phyloP scores from a whole-genome alignment of 2,329 filamentous ascomycete genomes.

The Phialocephala subalpina region DNA sequence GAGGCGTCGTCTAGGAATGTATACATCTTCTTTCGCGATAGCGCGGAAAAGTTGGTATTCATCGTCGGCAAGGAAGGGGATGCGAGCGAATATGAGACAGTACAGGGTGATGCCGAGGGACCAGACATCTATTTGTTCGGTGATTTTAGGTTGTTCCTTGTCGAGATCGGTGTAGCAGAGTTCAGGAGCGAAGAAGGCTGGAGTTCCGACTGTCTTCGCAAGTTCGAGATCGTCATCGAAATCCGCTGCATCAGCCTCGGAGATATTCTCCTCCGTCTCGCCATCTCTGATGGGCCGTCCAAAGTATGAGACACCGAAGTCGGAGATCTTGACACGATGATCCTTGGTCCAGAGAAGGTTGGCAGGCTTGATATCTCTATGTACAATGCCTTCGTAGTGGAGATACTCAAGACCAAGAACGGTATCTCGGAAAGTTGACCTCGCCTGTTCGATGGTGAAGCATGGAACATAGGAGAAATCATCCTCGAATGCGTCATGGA shows the following conservation, averaged over 20 bases:
- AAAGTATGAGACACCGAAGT: conserved; percentile 98
- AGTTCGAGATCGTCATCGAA: conserved; percentile 93
- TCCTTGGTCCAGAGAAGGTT: conserved; percentile 89
- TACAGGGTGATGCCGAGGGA: conserved; percentile 96
- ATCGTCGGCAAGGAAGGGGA: conserved; percentile 91
- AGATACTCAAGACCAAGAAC: conserved; percentile 93
- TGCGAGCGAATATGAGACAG: conserved; percentile 91
- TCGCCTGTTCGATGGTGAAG: conserved; percentile 84
- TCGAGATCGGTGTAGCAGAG: conserved; percentile 87
- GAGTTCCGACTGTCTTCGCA: conserved; percentile 97
- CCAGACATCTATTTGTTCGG: conserved; percentile 96
- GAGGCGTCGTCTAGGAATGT: conserved; percentile 84
- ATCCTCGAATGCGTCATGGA: conserved; percentile 76
- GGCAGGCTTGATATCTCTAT: conserved; percentile 86
- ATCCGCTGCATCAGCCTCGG: conserved; percentile 84
- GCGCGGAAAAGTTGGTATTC: conserved; percentile 91
- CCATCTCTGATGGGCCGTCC: conserved; percentile 86
- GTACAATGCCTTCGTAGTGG: conserved; percentile 85
- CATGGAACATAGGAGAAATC: conserved; percentile 94
- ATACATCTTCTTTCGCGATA: conserved; percentile 92
- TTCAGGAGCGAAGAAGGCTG: conserved; percentile 96
- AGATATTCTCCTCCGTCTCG: conserved; percentile 76
- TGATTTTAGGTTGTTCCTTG: conserved; percentile 76
- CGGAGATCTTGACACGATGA: conserved; percentile 93
- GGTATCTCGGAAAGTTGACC: conserved; percentile 89